A percentile compares a stretch with the other conserved stretches of the same genome.
Conservation (phyloP, 1,284 basidiomycete species). For the Agaricales sp. region DNA sequence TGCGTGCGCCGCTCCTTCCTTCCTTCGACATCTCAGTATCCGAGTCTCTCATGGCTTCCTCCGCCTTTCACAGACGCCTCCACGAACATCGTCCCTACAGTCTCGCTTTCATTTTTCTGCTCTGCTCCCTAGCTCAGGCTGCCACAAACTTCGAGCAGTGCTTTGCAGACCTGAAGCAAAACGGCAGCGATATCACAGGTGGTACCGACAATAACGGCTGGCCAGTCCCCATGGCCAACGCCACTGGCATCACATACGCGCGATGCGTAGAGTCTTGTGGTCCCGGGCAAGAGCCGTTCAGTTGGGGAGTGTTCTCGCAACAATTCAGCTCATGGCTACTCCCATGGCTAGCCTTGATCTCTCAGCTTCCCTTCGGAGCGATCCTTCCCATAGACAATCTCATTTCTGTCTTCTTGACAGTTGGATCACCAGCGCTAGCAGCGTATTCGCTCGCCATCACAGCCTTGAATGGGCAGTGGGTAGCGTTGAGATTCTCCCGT, state of each 20-base stretch:
- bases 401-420: conserved; percentile 20
- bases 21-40: too few relatives aligned
- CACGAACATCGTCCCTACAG: too few relatives aligned
- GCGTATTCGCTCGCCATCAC: conserved; percentile 27
- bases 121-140: not conserved
- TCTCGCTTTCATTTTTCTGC: not conserved
- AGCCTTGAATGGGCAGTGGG: conserved; percentile 24
- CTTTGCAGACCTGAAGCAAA: conserved; percentile 8
- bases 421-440: conserved; percentile 28
- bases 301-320: conserved; percentile 15
- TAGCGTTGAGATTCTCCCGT: conserved; percentile 19
- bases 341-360: conserved; percentile 19
- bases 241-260: conserved; percentile 16
- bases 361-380: conserved; percentile 19
- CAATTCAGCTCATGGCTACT: conserved; percentile 20
- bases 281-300: conserved; percentile 11
- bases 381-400: conserved; percentile 21
- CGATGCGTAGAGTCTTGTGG: conserved; percentile 15
- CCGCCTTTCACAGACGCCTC: too few relatives aligned
- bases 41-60: too few relatives aligned
- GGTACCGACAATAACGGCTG: conserved; percentile 12
- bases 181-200: conserved; percentile 6
- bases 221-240: conserved; percentile 10
- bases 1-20: too few relatives aligned
- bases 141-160: conserved; percentile 11